Evolutionary conservation across 2,329 filamentous ascomycete species (phyloP).

Genomic region (Penicillium sp.): DNA sequence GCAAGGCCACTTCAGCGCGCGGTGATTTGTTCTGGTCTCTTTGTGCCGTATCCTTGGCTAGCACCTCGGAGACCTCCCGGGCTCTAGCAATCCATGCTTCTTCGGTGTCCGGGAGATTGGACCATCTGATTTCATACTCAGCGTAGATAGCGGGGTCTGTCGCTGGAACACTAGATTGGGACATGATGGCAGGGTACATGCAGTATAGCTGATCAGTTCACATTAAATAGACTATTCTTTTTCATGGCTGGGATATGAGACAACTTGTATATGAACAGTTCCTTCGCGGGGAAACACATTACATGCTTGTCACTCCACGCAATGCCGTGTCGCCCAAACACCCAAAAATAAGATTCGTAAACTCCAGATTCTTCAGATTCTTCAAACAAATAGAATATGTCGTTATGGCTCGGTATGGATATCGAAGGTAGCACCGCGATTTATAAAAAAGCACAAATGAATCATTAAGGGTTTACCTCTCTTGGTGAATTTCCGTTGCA

Average conservation of each 20-base stretch:
- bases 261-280: background rate
- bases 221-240: background rate
- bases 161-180: conserved; percentile 16
- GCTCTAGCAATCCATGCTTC: conserved; percentile 50
- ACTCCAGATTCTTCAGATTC: conserved; percentile 18
- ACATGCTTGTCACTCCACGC: conserved; percentile 15
- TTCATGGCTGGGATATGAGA: background rate
- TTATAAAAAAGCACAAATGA: background rate
- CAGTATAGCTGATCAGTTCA: background rate
- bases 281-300: background rate
- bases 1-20: conserved; percentile 49
- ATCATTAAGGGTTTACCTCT: no score
- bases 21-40: conserved; percentile 54
- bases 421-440: background rate
- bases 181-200: conserved; percentile 9
- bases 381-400: conserved; percentile 16
- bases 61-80: conserved; percentile 49
- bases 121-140: conserved; percentile 39
- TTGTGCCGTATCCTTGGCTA: conserved; percentile 48
- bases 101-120: conserved; percentile 38
- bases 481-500: background rate
- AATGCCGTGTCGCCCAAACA: conserved; percentile 1
- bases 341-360: conserved; percentile 1
- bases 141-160: conserved; percentile 44
- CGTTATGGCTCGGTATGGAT: conserved; percentile 22